Evolutionary conservation across 208 protist species (phyloP).

Genomic region (Leishmania lainsoni): DNA sequence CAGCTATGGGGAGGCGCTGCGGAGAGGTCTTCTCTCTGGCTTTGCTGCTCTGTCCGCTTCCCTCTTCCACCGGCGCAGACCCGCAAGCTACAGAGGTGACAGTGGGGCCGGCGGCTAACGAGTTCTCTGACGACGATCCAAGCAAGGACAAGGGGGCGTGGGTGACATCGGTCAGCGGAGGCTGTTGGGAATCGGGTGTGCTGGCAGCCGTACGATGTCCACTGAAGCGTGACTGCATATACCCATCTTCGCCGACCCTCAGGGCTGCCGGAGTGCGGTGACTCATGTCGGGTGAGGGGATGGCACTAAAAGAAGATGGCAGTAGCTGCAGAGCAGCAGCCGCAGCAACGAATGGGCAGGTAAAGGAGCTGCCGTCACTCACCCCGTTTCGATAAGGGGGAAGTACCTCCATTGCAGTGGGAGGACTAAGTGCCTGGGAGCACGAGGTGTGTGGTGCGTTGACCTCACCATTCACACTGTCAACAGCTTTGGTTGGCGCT

Average conservation of each 20-base stretch:
- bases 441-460: background rate
- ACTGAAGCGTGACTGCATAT: background rate
- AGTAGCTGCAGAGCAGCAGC: background rate
- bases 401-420: background rate
- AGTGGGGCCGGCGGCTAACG: background rate
- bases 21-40: background rate
- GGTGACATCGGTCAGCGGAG: conserved; percentile 16
- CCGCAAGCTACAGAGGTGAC: background rate
- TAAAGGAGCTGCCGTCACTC: background rate
- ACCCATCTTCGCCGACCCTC: background rate
- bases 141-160: conserved; percentile 5
- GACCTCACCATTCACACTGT: background rate
- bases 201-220: background rate
- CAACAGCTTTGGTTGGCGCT: background rate
- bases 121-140: conserved; percentile 15
- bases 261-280: background rate
- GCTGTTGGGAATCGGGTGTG: conserved; percentile 7
- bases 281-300: no score
- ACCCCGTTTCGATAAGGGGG: background rate
- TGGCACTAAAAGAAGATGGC: background rate
- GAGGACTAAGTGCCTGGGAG: background rate
- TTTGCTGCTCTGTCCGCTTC: background rate
- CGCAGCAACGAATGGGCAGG: background rate
- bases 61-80: background rate
- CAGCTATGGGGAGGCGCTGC: background rate